These are phyloP conservation scores for Balakata baccata DNA, from an alignment of 345 rosid species.

Conservation along the genomic window DNA sequence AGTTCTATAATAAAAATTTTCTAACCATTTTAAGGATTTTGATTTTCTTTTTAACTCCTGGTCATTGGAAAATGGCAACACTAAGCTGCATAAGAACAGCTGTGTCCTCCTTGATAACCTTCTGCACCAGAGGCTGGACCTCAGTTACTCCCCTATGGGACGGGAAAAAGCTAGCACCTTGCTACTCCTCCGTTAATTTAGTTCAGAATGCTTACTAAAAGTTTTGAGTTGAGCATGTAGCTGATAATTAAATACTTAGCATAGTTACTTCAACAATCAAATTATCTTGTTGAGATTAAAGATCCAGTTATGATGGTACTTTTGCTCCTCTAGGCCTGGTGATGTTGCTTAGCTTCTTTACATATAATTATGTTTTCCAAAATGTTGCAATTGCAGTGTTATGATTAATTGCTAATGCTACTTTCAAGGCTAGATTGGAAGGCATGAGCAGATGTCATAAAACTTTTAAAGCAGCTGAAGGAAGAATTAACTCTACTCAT, in stretches of 20 bases:
- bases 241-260: not conserved
- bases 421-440: slow-evolving; percentile 68
- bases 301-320: not conserved
- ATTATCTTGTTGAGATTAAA: not conserved
- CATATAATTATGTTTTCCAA: slow-evolving; percentile 6
- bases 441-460: slow-evolving; percentile 84
- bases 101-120: not conserved
- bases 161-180: not conserved
- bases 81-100: not conserved
- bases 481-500: slow-evolving; percentile 76
- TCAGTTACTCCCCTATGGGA: not conserved
- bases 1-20: not conserved
- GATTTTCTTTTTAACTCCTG: not conserved
- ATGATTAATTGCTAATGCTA: slow-evolving; percentile 1
- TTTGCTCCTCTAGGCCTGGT: not conserved
- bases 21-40: not conserved
- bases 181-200: not conserved
- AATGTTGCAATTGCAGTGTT: not conserved
- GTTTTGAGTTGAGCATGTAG: not conserved
- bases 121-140: not conserved
- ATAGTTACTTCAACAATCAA: not conserved
- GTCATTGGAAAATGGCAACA: not conserved
- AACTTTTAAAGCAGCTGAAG: slow-evolving; percentile 82
- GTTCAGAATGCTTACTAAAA: not conserved
- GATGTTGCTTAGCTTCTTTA: not conserved